phyloP scores from a whole-genome alignment of 1,284 basidiomycete species.

The Heimioporus punctisporus region DNA sequence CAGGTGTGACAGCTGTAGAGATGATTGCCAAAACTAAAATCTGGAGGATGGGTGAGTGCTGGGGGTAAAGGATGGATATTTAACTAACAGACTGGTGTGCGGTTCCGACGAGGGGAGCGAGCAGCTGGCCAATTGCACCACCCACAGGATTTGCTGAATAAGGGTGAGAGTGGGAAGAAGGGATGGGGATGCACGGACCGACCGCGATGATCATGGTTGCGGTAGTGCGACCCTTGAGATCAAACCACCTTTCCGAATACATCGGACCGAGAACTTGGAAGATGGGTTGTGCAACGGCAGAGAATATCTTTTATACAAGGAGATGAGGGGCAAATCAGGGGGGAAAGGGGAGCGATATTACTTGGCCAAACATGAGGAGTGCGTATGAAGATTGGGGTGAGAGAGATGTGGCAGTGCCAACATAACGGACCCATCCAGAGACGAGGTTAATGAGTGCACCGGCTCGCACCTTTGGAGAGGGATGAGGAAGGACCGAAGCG shows the following conservation, averaged over 20 bases:
- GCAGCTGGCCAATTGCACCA: slow-evolving; percentile 65
- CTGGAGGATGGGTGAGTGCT: slow-evolving; percentile 36
- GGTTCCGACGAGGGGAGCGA: slow-evolving; percentile 64
- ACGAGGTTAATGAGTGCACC: slow-evolving; percentile 55
- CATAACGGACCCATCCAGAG: slow-evolving; percentile 75
- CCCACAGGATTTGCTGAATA: slow-evolving; percentile 66
- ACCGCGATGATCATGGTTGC: slow-evolving; percentile 82
- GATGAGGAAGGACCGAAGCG: too few relatives aligned
- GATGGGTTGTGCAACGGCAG: slow-evolving; percentile 63
- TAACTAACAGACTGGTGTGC: slow-evolving; percentile 57
- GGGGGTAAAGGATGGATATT: background rate
- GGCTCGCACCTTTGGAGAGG: slow-evolving; percentile 43
- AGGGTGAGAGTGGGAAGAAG: background rate
- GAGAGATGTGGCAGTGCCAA: slow-evolving; percentile 60
- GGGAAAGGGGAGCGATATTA: slow-evolving; percentile 50
- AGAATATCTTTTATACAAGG: slow-evolving; percentile 20
- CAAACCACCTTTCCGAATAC: slow-evolving; percentile 83
- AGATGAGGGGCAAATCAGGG: slow-evolving; percentile 19
- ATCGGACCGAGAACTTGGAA: slow-evolving; percentile 76
- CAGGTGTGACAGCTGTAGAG: slow-evolving; percentile 59
- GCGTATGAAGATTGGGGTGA: slow-evolving; percentile 56
- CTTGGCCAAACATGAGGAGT: slow-evolving; percentile 72
- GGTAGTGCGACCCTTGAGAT: slow-evolving; percentile 70
- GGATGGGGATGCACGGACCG: slow-evolving; percentile 35
- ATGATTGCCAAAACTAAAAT: slow-evolving; percentile 72